Percentiles rank a stretch among this genome's conserved stretches.
Conservation (phyloP, 768 basidiomycete species). For the Dacryopinax primogenitus region DNA sequence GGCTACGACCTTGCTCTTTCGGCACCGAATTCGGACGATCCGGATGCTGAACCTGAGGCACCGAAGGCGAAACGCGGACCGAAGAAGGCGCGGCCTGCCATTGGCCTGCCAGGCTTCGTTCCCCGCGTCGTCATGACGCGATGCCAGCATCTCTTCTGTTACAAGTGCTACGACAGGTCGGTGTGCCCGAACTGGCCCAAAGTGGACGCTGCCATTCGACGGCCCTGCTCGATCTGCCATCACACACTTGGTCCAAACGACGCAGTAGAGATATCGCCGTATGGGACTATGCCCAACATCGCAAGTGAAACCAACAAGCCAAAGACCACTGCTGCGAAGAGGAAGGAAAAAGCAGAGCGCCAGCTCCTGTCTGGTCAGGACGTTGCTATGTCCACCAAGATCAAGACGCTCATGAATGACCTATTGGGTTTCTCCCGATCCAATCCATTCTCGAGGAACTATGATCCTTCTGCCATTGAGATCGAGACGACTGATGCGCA, state of each 20-base stretch:
- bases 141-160: slow-evolving; percentile 89
- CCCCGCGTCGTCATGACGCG: slow-evolving; percentile 67
- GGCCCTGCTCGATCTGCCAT: slow-evolving; percentile 69
- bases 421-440: slow-evolving; percentile 64
- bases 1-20: slow-evolving; percentile 54
- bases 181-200: slow-evolving; percentile 74
- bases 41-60: slow-evolving; percentile 39
- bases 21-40: slow-evolving; percentile 33
- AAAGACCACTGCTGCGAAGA: slow-evolving; percentile 54
- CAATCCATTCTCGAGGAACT: slow-evolving; percentile 82
- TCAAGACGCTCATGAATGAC: slow-evolving; percentile 68
- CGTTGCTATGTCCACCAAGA: slow-evolving; percentile 74
- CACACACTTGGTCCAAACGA: slow-evolving; percentile 50
- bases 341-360: slow-evolving; percentile 37
- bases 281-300: slow-evolving; percentile 34
- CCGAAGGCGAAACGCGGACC: slow-evolving; percentile 39
- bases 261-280: slow-evolving; percentile 68
- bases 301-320: slow-evolving; percentile 16
- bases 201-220: slow-evolving; percentile 41
- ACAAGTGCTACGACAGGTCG: slow-evolving; percentile 67
- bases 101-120: slow-evolving; percentile 49
- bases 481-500: slow-evolving; percentile 64
- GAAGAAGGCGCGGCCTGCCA: slow-evolving; percentile 34
- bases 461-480: slow-evolving; percentile 59
- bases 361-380: slow-evolving; percentile 32